These are phyloP conservation scores for Starmerella sirachaensis DNA, from an alignment of 805 yeast species.

Conservation along the genomic window DNA sequence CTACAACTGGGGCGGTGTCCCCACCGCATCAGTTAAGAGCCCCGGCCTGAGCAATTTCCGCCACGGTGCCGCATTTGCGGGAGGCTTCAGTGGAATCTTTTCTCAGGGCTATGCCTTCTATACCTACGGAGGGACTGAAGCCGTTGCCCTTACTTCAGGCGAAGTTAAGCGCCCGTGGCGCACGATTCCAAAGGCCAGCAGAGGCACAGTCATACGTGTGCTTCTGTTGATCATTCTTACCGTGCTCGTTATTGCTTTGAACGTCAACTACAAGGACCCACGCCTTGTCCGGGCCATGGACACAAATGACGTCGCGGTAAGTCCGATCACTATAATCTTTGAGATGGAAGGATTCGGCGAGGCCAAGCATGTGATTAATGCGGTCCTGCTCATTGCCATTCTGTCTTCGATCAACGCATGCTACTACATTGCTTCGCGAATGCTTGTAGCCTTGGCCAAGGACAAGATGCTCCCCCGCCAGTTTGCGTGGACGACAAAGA, in stretches of 20 bases:
- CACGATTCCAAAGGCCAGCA: constrained; percentile 45
- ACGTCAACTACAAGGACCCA: constrained; percentile 43
- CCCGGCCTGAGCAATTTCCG: constrained; percentile 34
- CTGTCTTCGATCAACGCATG: constrained; percentile 54
- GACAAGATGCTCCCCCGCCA: constrained; percentile 45
- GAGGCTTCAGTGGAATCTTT: constrained; percentile 23
- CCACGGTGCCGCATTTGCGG: constrained; percentile 22
- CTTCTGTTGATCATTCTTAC: constrained; percentile 39
- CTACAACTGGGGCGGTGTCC: constrained; percentile 44
- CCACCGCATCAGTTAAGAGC: constrained; percentile 39
- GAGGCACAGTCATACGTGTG: constrained; percentile 42
- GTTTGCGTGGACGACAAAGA: constrained; percentile 38
- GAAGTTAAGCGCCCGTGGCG: constrained; percentile 46
- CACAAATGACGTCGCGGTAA: constrained; percentile 41
- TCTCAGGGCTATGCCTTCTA: constrained; percentile 42
- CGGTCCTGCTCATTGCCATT: constrained; percentile 49
- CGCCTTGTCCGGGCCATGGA: constrained; percentile 30
- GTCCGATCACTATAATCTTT: constrained; percentile 44
- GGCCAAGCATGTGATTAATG: constrained; percentile 39
- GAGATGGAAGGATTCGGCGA: constrained; percentile 35
- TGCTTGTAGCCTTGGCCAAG: constrained; percentile 46
- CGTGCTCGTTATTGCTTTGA: constrained; percentile 42
- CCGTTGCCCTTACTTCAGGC: constrained; percentile 45
- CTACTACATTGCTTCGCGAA: constrained; percentile 51
- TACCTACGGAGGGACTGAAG: constrained; percentile 44